Conservation (phyloP, 305 asterid genomes). For the Salvia sclarea region DNA sequence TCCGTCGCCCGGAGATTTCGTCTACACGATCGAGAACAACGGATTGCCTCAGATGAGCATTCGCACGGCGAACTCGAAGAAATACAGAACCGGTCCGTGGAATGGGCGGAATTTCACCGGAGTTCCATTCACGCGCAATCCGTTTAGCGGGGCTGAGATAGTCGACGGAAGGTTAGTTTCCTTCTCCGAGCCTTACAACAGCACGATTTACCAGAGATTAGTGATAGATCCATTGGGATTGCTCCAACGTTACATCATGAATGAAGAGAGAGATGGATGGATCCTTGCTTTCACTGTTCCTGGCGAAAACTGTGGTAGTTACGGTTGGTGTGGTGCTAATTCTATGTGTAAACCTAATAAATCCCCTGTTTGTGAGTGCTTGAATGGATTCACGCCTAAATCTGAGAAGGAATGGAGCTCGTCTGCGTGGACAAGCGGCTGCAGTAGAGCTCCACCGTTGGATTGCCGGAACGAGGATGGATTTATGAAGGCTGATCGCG, state of each 20-base stretch:
- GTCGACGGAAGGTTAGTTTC: neutral
- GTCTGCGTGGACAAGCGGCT: neutral
- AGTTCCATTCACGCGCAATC: neutral
- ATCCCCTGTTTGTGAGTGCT: neutral
- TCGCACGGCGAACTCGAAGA: neutral
- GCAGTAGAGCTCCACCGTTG: neutral
- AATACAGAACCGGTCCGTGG: slow-evolving; percentile 2
- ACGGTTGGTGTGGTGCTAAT: slow-evolving; percentile 3
- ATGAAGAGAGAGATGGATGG: slow-evolving; percentile 6
- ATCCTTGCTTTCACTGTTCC: neutral
- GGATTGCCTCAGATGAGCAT: slow-evolving; percentile 21
- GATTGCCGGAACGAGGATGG: neutral
- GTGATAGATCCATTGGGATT: neutral
- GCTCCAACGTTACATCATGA: neutral
- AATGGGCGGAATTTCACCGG: slow-evolving; percentile 4
- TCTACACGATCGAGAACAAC: slow-evolving; percentile 9
- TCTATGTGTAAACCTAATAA: neutral
- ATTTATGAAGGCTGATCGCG: neutral
- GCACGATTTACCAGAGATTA: neutral
- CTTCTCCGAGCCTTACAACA: neutral
- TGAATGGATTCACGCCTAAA: neutral
- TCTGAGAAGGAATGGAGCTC: neutral
- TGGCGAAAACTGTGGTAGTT: neutral
- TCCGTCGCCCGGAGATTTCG: neutral
- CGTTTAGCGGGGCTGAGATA: too few species aligned